Percentiles rank a stretch among this genome's conserved stretches.
These are phyloP conservation scores for Kwoniella dendrophila DNA, from an alignment of 768 basidiomycete species.

Conservation along the genomic window DNA sequence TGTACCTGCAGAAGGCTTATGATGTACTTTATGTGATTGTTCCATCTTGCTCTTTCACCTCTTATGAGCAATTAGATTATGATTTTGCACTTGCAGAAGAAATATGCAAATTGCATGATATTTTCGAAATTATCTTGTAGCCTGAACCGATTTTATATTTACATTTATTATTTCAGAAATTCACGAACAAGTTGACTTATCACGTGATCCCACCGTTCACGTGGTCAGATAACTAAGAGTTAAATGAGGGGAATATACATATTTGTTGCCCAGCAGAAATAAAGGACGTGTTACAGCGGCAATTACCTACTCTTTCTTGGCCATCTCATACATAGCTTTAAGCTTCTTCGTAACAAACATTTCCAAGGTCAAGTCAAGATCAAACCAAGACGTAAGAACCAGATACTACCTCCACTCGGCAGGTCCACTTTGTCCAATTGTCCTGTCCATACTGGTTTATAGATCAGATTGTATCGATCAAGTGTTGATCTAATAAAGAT, in stretches of 20 bases:
- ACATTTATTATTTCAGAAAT: too few species aligned
- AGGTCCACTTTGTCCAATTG: constrained; percentile 32
- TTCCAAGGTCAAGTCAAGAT: neutral
- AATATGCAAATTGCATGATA: too few species aligned
- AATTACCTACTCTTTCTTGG: constrained; percentile 9
- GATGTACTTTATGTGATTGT: constrained; percentile 78
- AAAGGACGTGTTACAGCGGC: neutral
- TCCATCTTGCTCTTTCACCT: constrained; percentile 54
- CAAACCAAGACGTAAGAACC: neutral
- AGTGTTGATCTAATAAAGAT: neutral
- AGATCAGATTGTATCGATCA: neutral
- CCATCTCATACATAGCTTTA: neutral
- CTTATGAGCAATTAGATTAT: neutral
- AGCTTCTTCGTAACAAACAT: neutral
- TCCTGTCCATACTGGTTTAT: neutral
- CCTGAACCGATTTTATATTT: too few species aligned
- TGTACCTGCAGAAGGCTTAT: constrained; percentile 69
- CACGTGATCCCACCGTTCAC: too few species aligned
- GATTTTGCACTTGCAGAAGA: too few species aligned
- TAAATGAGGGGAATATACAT: neutral
- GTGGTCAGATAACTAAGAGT: too few species aligned
- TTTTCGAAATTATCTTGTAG: too few species aligned
- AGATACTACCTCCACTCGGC: constrained; percentile 33
- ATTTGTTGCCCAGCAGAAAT: neutral
- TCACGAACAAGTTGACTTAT: too few species aligned